A percentile compares a stretch with the other conserved stretches of the same genome.
Conservation (phyloP, 2,329 filamentous ascomycete species). For the Sporothrix schenckii region DNA sequence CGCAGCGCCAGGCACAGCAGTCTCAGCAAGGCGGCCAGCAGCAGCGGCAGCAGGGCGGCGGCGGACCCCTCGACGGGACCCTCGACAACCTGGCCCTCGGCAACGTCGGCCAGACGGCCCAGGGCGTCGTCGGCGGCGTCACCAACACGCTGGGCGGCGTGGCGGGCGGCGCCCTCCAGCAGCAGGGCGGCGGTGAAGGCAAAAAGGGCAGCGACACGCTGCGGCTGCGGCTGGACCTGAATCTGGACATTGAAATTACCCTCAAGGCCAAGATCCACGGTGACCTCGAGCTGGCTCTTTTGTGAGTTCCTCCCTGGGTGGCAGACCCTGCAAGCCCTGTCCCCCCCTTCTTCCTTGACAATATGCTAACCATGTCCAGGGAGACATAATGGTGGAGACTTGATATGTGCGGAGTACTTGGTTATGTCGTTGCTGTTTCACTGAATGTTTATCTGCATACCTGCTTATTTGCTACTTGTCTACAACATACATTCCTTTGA, state of each 20-base stretch:
- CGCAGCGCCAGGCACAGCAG: slow-evolving; percentile 36
- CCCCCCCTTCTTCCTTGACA: background rate
- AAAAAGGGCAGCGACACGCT: slow-evolving; percentile 63
- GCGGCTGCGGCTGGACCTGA: slow-evolving; percentile 70
- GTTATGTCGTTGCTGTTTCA: background rate
- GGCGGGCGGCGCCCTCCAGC: slow-evolving; percentile 45
- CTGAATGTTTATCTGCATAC: no score
- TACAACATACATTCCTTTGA: background rate
- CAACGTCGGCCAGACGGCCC: slow-evolving; percentile 45
- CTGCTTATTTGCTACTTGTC: background rate
- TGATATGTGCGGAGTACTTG: background rate
- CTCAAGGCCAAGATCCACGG: slow-evolving; percentile 85
- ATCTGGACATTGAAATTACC: slow-evolving; percentile 81
- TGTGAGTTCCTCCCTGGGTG: slow-evolving; percentile 47
- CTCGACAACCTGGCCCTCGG: slow-evolving; percentile 42
- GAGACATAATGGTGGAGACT: background rate
- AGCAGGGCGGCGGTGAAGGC: slow-evolving; percentile 43
- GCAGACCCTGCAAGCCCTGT: background rate
- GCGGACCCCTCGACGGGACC: slow-evolving; percentile 40
- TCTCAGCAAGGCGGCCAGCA: slow-evolving; percentile 39
- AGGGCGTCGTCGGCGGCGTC: slow-evolving; percentile 46
- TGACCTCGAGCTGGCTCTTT: slow-evolving; percentile 75
- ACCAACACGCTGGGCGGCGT: slow-evolving; percentile 49
- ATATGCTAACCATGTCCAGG: slow-evolving; percentile 9
- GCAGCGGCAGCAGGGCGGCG: slow-evolving; percentile 39